A percentile compares a stretch with the other conserved stretches of the same genome.
phyloP scores from a whole-genome alignment of 2,329 filamentous ascomycete genomes.

The Phaeophleospora eucalypticola region DNA sequence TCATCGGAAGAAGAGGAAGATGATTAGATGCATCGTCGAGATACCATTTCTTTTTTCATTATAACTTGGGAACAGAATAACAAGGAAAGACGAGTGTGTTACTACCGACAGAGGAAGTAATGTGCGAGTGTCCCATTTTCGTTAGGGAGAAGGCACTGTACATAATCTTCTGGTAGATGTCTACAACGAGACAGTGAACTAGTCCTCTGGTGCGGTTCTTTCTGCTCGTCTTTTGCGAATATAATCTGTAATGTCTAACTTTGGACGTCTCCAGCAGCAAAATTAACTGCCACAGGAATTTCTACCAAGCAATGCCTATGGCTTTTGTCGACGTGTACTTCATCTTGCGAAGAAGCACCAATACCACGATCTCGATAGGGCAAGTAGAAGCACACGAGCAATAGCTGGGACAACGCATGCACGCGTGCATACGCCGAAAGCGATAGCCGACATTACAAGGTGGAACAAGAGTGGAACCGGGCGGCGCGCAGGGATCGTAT shows the following conservation, averaged over 20 bases:
- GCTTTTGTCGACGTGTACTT: background rate
- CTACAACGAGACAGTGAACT: conserved; percentile 6
- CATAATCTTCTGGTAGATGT: conserved; percentile 18
- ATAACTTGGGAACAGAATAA: conserved; percentile 4
- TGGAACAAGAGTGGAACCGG: background rate
- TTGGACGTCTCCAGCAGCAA: too few relatives aligned
- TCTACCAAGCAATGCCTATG: too few relatives aligned
- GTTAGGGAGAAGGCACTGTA: conserved; percentile 17
- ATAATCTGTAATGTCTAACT: background rate
- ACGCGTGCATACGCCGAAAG: background rate
- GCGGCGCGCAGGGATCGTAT: background rate
- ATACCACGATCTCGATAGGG: background rate
- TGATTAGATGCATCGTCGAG: conserved; percentile 36
- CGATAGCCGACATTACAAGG: background rate
- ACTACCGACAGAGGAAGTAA: conserved; percentile 21
- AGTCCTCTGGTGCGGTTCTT: background rate
- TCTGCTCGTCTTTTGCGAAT: conserved; percentile 4
- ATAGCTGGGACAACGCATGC: too few relatives aligned
- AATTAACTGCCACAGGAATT: too few relatives aligned
- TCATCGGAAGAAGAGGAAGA: conserved; percentile 46
- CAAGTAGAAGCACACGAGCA: too few relatives aligned
- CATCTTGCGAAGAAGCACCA: background rate
- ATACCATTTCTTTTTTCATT: conserved; percentile 23
- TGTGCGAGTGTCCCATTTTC: conserved; percentile 10
- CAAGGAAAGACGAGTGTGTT: conserved; percentile 19